These are phyloP conservation scores for Cadophora sp. DNA, from an alignment of 2,329 filamentous ascomycete genomes.

Conservation along the genomic window DNA sequence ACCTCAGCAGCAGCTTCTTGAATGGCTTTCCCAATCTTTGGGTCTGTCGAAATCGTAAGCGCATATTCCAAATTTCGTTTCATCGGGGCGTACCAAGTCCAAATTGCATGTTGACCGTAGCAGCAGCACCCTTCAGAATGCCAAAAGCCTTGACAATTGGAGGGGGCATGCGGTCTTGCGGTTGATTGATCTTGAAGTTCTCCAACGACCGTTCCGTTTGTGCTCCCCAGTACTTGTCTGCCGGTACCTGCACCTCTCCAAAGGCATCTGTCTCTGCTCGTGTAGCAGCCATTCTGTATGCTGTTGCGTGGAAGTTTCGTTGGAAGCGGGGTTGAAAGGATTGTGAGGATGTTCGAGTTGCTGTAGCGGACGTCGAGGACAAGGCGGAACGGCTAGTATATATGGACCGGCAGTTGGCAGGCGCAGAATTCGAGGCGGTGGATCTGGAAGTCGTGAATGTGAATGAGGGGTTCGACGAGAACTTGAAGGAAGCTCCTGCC, in stretches of 20 bases:
- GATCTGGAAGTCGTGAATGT: conserved; percentile 14
- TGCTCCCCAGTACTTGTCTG: conserved; percentile 97
- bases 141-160: conserved; percentile 93
- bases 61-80: conserved; percentile 16
- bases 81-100: conserved; percentile 71
- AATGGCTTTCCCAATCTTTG: conserved; percentile 89
- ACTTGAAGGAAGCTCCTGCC: conserved; percentile 29
- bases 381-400: conserved; percentile 20
- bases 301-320: conserved; percentile 42
- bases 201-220: conserved; percentile 95
- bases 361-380: conserved; percentile 18
- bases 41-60: conserved; percentile 62
- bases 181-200: conserved; percentile 99
- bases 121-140: conserved; percentile 95
- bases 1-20: conserved; percentile 95
- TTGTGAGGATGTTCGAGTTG: conserved; percentile 25
- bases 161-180: conserved; percentile 96
- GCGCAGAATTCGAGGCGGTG: conserved; percentile 22
- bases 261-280: conserved; percentile 97
- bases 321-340: conserved; percentile 32
- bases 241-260: conserved; percentile 90
- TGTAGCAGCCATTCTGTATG: conserved; percentile 54
- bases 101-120: conserved; percentile 93
- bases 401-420: conserved; percentile 25
- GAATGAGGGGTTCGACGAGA: conserved; percentile 22